These are phyloP conservation scores for Megacollybia platyphylla DNA, from an alignment of 1,284 basidiomycete species.

Conservation along the genomic window DNA sequence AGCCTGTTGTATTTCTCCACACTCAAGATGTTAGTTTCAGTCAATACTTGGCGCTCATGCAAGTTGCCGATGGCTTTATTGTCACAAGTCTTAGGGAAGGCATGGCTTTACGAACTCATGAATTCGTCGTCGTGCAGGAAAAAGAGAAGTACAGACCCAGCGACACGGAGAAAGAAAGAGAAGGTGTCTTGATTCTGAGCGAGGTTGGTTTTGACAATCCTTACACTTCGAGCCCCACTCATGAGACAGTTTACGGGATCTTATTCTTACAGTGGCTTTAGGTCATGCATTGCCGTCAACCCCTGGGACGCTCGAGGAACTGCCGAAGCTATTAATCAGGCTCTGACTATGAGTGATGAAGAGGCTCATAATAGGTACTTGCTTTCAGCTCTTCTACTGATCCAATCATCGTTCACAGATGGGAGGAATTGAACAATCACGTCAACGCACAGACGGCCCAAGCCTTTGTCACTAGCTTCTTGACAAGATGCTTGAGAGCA, in stretches of 20 bases:
- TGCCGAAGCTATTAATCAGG: slow-evolving; percentile 66
- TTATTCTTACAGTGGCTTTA: slow-evolving; percentile 77
- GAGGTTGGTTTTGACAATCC: slow-evolving; percentile 30
- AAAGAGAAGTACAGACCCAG: slow-evolving; percentile 13
- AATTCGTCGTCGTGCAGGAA: slow-evolving; percentile 78
- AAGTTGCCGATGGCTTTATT: slow-evolving; percentile 79
- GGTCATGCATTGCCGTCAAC: slow-evolving; percentile 76
- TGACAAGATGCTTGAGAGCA: slow-evolving; percentile 58
- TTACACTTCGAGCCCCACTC: background rate
- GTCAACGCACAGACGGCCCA: slow-evolving; percentile 84
- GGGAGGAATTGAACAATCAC: slow-evolving; percentile 80
- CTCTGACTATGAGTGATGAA: slow-evolving; percentile 65
- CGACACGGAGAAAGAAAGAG: slow-evolving; percentile 16
- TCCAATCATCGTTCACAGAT: slow-evolving; percentile 14
- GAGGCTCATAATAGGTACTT: slow-evolving; percentile 46
- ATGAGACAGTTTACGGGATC: slow-evolving; percentile 65
- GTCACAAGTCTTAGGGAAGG: slow-evolving; percentile 79
- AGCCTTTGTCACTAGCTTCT: slow-evolving; percentile 72
- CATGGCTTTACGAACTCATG: slow-evolving; percentile 77
- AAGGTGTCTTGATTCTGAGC: slow-evolving; percentile 65
- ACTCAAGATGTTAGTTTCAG: slow-evolving; percentile 79
- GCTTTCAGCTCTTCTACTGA: background rate
- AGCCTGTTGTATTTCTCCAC: slow-evolving; percentile 81
- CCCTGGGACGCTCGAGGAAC: slow-evolving; percentile 71
- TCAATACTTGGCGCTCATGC: slow-evolving; percentile 76